Evolutionary conservation across 2,329 filamentous ascomycete species (phyloP).

Genomic region (Ophiocordyceps polyrhachis-furcata): DNA sequence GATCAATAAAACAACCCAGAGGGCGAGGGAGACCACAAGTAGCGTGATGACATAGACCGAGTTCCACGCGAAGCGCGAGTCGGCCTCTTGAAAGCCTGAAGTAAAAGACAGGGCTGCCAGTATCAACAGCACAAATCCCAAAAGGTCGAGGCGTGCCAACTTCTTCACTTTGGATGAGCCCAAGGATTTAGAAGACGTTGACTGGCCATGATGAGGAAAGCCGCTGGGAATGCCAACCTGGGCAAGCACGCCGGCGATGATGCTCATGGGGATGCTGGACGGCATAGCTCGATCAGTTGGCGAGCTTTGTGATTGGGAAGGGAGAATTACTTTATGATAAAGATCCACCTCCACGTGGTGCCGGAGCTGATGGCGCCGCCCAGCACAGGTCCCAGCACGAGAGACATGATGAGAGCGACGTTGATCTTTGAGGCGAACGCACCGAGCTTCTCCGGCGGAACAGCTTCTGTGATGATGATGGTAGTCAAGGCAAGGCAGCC

Average conservation of each 20-base stretch:
- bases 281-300: background rate
- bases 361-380: constrained; percentile 27
- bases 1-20: background rate
- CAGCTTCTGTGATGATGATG: constrained; percentile 28
- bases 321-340: constrained; percentile 23
- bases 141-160: background rate
- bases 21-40: background rate
- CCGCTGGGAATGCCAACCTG: background rate
- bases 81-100: constrained; percentile 1
- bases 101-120: constrained; percentile 1
- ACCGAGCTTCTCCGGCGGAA: constrained; percentile 15
- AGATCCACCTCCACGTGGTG: constrained; percentile 29
- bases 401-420: constrained; percentile 21
- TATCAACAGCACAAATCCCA: constrained; percentile 1
- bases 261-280: constrained; percentile 8
- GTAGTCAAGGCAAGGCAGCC: constrained; percentile 31
- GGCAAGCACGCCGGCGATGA: background rate
- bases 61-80: constrained; percentile 1
- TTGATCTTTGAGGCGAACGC: constrained; percentile 12
- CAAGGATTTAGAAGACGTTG: background rate
- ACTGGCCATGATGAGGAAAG: background rate
- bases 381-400: constrained; percentile 28
- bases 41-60: constrained; percentile 2
- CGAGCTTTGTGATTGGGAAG: background rate
- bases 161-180: background rate